A percentile compares a stretch with the other conserved stretches of the same genome.
Conservation (phyloP, 139 green algal species). For the Astrephomene gubernaculifera region DNA sequence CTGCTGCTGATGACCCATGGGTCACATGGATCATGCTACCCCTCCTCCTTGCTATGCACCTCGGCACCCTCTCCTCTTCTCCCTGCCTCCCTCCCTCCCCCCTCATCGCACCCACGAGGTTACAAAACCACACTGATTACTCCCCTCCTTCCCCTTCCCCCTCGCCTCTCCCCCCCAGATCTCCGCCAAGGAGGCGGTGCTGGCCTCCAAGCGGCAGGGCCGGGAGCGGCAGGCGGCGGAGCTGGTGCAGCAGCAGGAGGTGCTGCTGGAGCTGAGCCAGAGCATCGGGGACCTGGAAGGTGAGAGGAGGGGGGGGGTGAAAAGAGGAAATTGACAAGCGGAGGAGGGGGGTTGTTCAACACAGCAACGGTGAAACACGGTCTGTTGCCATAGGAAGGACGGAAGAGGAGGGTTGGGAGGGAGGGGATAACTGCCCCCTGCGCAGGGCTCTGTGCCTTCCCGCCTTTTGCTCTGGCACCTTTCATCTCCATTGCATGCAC, state of each 20-base stretch:
- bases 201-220: conserved; percentile 46
- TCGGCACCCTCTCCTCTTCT: background rate
- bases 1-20: too few relatives aligned
- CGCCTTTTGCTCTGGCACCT: too few relatives aligned
- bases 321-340: background rate
- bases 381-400: too few relatives aligned
- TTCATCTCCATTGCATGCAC: too few relatives aligned
- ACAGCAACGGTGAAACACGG: too few relatives aligned
- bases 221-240: conserved; percentile 40
- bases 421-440: too few relatives aligned
- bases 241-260: background rate
- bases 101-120: background rate
- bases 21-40: too few relatives aligned
- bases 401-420: too few relatives aligned
- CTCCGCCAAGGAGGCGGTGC: conserved; percentile 3
- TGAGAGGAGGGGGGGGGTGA: background rate
- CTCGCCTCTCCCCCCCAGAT: conserved; percentile 1
- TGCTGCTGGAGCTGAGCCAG: conserved; percentile 58
- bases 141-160: too few relatives aligned
- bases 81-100: background rate
- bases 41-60: background rate
- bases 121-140: too few relatives aligned
- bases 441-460: too few relatives aligned
- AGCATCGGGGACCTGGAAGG: conserved; percentile 38
- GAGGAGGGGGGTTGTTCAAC: too few relatives aligned